Conservation (phyloP, 352 stramenopile species). For the Phytopythium cucurbitacearum region DNA sequence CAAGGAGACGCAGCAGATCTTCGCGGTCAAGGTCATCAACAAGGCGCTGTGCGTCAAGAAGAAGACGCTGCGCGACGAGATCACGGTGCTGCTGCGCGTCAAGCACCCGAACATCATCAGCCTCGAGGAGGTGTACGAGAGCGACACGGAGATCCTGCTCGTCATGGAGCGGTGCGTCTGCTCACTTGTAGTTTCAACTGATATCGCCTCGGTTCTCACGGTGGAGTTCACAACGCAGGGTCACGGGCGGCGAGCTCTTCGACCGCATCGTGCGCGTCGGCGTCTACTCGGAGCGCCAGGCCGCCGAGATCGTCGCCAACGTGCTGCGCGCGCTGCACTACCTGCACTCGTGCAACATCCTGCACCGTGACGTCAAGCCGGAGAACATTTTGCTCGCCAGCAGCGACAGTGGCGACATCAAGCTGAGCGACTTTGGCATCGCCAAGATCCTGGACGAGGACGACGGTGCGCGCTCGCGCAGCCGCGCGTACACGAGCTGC, state of each 20-base stretch:
- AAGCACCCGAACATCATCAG: constrained; percentile 88
- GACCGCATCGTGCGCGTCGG: constrained; percentile 78
- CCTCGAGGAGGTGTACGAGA: constrained; percentile 84
- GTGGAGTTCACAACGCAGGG: constrained; percentile 23
- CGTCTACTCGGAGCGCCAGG: constrained; percentile 80
- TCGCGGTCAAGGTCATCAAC: constrained; percentile 88
- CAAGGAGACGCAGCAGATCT: constrained; percentile 79
- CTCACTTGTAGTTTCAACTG: neutral
- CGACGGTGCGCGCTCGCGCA: constrained; percentile 58
- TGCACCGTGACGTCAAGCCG: constrained; percentile 81
- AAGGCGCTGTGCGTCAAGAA: constrained; percentile 85
- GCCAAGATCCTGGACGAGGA: constrained; percentile 81
- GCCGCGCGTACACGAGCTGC: constrained; percentile 83
- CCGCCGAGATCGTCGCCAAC: constrained; percentile 66
- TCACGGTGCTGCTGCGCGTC: constrained; percentile 79
- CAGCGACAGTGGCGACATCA: constrained; percentile 69
- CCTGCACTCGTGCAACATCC: constrained; percentile 76
- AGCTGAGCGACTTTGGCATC: constrained; percentile 83
- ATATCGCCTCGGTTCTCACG: neutral
- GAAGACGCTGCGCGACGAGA: constrained; percentile 84
- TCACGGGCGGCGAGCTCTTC: constrained; percentile 83
- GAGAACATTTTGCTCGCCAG: constrained; percentile 80
- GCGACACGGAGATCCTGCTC: constrained; percentile 81
- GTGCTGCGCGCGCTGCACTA: constrained; percentile 71
- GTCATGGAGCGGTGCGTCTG: constrained; percentile 78